These are phyloP conservation scores for Papilionanthe hybrid DNA, from an alignment of 116 monocot species.

Conservation along the genomic window DNA sequence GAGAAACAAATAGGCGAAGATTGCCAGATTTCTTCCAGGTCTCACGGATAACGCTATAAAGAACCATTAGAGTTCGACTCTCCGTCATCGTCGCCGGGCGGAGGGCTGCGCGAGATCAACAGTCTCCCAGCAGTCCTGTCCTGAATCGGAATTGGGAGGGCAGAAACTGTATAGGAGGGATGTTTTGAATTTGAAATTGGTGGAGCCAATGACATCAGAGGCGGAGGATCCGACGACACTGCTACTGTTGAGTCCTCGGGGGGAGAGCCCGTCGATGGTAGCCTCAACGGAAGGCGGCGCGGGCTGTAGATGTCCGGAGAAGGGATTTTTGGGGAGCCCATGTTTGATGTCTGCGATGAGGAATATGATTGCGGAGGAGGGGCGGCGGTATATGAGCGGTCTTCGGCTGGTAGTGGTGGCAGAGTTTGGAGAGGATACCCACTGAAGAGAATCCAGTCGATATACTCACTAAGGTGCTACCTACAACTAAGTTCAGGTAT, in stretches of 20 bases:
- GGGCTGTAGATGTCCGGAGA: not conserved
- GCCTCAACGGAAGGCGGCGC: not conserved
- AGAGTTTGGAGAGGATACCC: too few species aligned
- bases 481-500: too few species aligned
- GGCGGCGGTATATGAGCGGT: conserved; percentile 25
- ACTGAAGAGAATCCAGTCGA: too few species aligned
- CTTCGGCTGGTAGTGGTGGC: conserved; percentile 5
- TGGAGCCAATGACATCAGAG: conserved; percentile 18
- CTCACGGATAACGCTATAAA: conserved; percentile 63
- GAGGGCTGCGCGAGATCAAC: not conserved
- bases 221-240: conserved; percentile 20
- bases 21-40: conserved; percentile 47
- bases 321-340: not conserved
- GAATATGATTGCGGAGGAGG: conserved; percentile 57
- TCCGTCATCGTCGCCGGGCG: conserved; percentile 23
- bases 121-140: not conserved
- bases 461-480: too few species aligned
- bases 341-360: conserved; percentile 30
- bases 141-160: conserved; percentile 11
- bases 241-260: conserved; percentile 38
- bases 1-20: conserved; percentile 58
- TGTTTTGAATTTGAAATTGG: not conserved
- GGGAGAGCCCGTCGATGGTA: conserved; percentile 4
- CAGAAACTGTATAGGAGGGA: conserved; percentile 12
- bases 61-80: conserved; percentile 70